These are phyloP conservation scores for Lepidium sativum DNA, from an alignment of 345 rosid species.

Conservation along the genomic window DNA sequence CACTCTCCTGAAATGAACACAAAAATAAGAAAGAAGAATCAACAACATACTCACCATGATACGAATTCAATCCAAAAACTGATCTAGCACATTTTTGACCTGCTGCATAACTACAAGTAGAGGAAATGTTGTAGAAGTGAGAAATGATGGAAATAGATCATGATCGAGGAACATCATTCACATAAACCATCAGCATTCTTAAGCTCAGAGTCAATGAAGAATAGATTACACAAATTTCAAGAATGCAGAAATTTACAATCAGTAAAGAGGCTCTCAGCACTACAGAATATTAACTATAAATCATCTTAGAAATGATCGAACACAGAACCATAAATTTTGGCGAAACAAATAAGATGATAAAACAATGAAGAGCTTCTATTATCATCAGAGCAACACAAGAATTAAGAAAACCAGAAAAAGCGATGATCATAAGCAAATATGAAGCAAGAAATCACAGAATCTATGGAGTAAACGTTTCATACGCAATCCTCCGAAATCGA, in stretches of 20 bases:
- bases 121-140: neutral
- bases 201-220: neutral
- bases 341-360: neutral
- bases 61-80: slow-evolving; percentile 1
- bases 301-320: neutral
- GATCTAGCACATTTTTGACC: neutral
- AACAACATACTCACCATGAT: neutral
- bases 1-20: slow-evolving; percentile 32
- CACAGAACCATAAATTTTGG: too few species aligned
- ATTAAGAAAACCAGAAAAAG: neutral
- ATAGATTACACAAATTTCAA: neutral
- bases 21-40: neutral
- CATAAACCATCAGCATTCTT: neutral
- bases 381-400: neutral
- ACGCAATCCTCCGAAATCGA: neutral
- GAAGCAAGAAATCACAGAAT: neutral
- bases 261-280: neutral
- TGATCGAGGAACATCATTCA: slow-evolving; percentile 1
- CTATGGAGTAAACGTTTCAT: neutral
- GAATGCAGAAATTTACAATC: neutral
- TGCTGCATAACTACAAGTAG: neutral
- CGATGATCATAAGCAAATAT: slow-evolving; percentile 4
- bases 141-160: neutral
- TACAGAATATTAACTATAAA: neutral
- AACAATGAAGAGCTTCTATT: neutral